phyloP scores from a whole-genome alignment of 345 rosid genomes.

The Salix purpurea region DNA sequence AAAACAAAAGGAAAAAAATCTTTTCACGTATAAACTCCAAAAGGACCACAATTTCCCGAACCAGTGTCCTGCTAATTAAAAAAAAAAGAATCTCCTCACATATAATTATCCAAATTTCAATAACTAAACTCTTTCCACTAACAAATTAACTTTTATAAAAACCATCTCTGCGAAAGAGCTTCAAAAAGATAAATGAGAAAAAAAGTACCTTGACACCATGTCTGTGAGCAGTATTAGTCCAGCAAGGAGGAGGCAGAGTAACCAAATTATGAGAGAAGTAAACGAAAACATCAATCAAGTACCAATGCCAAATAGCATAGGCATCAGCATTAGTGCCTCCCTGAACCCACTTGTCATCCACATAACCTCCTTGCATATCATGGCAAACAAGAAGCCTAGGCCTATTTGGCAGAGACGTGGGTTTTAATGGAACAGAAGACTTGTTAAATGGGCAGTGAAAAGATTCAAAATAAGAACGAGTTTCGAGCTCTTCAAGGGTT shows the following conservation, averaged over 20 bases:
- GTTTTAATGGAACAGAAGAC: conserved; percentile 52
- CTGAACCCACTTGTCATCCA: conserved; percentile 80
- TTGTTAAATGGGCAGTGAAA: conserved; percentile 77
- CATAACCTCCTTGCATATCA: conserved; percentile 73
- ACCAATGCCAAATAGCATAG: conserved; percentile 82
- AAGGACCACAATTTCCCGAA: background rate
- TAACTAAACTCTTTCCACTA: background rate
- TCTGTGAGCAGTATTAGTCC: conserved; percentile 84
- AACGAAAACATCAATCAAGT: conserved; percentile 79
- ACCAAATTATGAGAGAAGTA: conserved; percentile 73
- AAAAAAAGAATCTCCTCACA: background rate
- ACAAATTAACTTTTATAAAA: background rate
- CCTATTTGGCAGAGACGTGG: conserved; percentile 12
- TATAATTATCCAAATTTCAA: background rate
- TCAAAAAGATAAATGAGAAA: background rate
- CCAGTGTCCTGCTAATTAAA: background rate
- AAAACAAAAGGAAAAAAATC: background rate
- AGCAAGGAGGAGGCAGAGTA: conserved; percentile 89
- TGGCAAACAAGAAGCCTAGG: conserved; percentile 76
- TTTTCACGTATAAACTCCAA: background rate
- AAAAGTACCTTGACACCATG: conserved; percentile 74
- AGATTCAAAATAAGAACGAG: conserved; percentile 63
- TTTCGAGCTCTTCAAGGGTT: conserved; percentile 52
- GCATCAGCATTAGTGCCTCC: conserved; percentile 63
- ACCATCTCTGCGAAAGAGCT: background rate